Evolutionary conservation across 305 asterid genomes (phyloP), one percentile per base, ranked within the genome.

Genomic region (Solanum aculeatissimum): DNA sequence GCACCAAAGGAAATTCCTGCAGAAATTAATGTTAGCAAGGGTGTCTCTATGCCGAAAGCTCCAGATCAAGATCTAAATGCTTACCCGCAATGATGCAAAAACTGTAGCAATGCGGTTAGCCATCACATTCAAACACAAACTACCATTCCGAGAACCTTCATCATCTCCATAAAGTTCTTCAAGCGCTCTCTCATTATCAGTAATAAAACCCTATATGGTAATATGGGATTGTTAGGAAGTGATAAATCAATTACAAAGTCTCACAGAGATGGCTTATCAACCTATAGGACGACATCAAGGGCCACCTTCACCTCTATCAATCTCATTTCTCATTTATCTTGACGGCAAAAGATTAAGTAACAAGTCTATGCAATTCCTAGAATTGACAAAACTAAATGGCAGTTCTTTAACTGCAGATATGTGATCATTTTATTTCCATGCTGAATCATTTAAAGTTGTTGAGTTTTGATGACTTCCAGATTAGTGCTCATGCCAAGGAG

Each of bases 81-180:
- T 69, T 91, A 94, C 98, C 95, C 94, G 90, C 89, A 95, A 89
- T 72, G 99, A 97, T 69, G 99, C 96, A 89, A 97, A 95, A 43
- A 95, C 97, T 35, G 99, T 94, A 86, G 98, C 98, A 90, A 97
- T 93, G 83, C 99, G 97, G 85, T 89, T 90, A 45, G 95, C 99
- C 98, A 97, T 97, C 91, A 88, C 74, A 90, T 89, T 94, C 91
- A 97, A 86, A 86, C 99, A 95, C 79, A 92, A 95, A 83, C 91
- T 95, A 62, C 96, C 97, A 84, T 87, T 93, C 70, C 92, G 98
- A 83, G 95, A 92, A 88, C 90, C 90, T 90, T 95, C 99, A 83
- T 97, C 99, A 65, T 95, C 98, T 83, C 98, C 99, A 85, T 92
- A 97, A 86, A 97, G 98, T 80, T 94, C 99, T 91, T 94, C 99